Evolutionary conservation across 108 stramenopile species (phyloP).

Genomic region (Schizochytrium sp.): DNA sequence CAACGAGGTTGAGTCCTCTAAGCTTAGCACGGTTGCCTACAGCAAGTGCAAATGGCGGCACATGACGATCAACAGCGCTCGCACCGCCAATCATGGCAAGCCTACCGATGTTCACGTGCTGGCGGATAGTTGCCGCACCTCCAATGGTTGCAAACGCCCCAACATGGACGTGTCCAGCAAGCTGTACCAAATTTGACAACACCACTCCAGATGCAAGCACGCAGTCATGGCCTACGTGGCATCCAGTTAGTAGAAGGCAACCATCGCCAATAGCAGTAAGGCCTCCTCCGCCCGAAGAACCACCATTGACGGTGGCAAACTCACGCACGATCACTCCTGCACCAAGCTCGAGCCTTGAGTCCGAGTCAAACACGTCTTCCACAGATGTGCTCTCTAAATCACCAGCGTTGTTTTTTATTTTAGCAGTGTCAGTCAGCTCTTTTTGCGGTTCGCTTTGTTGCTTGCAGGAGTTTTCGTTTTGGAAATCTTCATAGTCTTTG

Average conservation of each 20-base stretch:
- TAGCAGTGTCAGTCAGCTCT: no score
- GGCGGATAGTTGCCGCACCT: conserved; percentile 32
- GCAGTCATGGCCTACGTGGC: conserved; percentile 56
- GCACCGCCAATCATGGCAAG: conserved; percentile 55
- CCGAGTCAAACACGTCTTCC: not conserved
- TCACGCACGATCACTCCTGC: conserved; percentile 31
- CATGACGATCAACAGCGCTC: conserved; percentile 21
- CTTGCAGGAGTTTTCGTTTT: no score
- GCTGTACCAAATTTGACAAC: conserved; percentile 41
- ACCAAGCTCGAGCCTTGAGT: conserved; percentile 19
- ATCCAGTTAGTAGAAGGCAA: not conserved
- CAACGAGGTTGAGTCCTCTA: conserved; percentile 41
- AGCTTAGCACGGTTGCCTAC: conserved; percentile 47
- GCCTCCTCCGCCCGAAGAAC: not conserved
- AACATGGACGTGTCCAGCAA: conserved; percentile 34
- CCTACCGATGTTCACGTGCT: not conserved
- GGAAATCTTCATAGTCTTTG: no score
- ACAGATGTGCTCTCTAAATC: no score
- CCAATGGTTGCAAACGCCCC: conserved; percentile 23
- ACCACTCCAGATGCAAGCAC: conserved; percentile 13
- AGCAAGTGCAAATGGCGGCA: conserved; percentile 25
- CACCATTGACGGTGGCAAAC: conserved; percentile 48
- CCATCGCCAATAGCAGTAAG: conserved; percentile 23
- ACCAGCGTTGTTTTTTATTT: no score
- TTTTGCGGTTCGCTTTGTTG: no score